These are phyloP conservation scores for Russula griseocarnosa DNA, from an alignment of 768 basidiomycete genomes.

Conservation along the genomic window DNA sequence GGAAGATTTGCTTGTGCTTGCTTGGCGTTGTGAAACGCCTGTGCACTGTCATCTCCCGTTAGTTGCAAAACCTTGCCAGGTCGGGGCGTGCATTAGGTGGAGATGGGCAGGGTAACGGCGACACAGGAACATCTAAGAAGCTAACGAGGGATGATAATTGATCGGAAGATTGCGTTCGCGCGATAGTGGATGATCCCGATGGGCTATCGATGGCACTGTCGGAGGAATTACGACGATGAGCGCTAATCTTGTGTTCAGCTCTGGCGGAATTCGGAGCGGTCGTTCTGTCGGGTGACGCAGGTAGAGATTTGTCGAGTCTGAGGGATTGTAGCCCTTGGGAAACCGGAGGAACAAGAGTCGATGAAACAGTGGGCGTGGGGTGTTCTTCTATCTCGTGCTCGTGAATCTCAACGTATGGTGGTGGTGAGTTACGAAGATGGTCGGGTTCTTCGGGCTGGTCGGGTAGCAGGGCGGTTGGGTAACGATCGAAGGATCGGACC, in stretches of 20 bases:
- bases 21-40: slow-evolving; percentile 40
- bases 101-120: neutral
- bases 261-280: slow-evolving; percentile 1
- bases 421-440: neutral
- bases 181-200: slow-evolving; percentile 16
- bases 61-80: slow-evolving; percentile 40
- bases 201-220: slow-evolving; percentile 15
- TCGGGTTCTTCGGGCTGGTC: neutral
- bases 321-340: slow-evolving; percentile 21
- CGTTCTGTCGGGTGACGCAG: slow-evolving; percentile 20
- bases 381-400: neutral
- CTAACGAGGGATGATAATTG: slow-evolving; percentile 6
- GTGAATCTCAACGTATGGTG: neutral
- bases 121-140: neutral
- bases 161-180: slow-evolving; percentile 17
- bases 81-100: slow-evolving; percentile 22
- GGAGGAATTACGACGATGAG: slow-evolving; percentile 15
- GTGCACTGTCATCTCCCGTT: slow-evolving; percentile 43
- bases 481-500: slow-evolving; percentile 7
- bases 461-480: neutral
- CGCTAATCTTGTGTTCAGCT: slow-evolving; percentile 3
- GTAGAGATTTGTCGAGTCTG: slow-evolving; percentile 24
- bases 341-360: neutral
- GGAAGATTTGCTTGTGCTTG: slow-evolving; percentile 41
- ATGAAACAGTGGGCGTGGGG: neutral